These are phyloP conservation scores for Vanderwaltozyma polyspora DNA, from an alignment of 805 yeast species.

Conservation along the genomic window DNA sequence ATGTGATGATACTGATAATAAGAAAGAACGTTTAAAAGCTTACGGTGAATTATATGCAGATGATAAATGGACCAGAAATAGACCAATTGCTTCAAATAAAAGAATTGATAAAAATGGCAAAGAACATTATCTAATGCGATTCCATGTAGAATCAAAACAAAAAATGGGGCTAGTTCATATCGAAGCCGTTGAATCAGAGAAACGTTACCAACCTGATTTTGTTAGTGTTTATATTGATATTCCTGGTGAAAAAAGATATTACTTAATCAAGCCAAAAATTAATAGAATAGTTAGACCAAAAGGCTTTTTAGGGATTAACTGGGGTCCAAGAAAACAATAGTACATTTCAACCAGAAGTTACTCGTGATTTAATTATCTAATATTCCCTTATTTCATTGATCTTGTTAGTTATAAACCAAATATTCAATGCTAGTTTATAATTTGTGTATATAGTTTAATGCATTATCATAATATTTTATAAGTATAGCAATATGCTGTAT, in stretches of 20 bases:
- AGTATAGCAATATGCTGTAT: no score
- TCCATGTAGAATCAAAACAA: constrained; percentile 66
- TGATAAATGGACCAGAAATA: constrained; percentile 78
- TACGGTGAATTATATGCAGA: constrained; percentile 58
- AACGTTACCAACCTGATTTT: constrained; percentile 55
- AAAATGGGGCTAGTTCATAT: constrained; percentile 61
- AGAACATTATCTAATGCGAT: constrained; percentile 74
- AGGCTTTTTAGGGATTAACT: constrained; percentile 71
- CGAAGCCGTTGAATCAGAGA: constrained; percentile 56
- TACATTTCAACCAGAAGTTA: not conserved
- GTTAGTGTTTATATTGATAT: constrained; percentile 67
- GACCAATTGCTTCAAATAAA: constrained; percentile 60
- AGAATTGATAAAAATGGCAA: constrained; percentile 63
- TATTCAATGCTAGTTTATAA: no score
- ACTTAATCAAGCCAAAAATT: constrained; percentile 54
- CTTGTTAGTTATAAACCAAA: no score
- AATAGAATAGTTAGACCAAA: constrained; percentile 33
- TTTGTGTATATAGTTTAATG: no score
- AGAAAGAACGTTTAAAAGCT: constrained; percentile 61
- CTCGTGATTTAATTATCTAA: not conserved
- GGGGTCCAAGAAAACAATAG: constrained; percentile 60
- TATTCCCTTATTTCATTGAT: not conserved
- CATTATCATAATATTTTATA: no score
- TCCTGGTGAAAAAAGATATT: constrained; percentile 57
- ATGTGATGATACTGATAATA: constrained; percentile 29